Evolutionary conservation across 2,329 filamentous ascomycete genomes (phyloP).

Genomic region (Trichoderma harzianum): DNA sequence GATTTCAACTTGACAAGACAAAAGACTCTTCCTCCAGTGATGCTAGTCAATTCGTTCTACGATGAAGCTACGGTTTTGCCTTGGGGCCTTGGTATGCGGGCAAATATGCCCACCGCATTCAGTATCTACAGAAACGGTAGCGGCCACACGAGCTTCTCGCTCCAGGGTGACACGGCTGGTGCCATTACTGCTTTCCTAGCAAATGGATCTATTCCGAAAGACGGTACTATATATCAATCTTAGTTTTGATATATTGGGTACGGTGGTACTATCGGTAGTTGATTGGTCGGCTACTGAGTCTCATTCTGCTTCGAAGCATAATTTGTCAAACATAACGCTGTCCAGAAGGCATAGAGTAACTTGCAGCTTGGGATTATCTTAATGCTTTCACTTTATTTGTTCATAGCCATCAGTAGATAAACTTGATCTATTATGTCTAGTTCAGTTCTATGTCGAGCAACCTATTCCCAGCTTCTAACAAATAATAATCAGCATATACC

Average conservation of each 20-base stretch:
- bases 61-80: too few species aligned
- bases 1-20: too few species aligned
- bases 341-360: background rate
- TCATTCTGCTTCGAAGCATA: background rate
- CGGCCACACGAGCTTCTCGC: too few species aligned
- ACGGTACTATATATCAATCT: too few species aligned
- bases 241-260: background rate
- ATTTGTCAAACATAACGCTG: background rate
- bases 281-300: background rate
- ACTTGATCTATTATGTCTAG: background rate
- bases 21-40: too few species aligned
- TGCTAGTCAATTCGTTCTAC: too few species aligned
- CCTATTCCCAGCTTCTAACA: conserved; percentile 19
- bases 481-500: conserved; percentile 21
- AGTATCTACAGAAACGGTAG: too few species aligned
- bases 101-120: too few species aligned
- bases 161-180: too few species aligned
- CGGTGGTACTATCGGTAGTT: background rate
- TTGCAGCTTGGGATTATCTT: background rate
- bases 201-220: too few species aligned
- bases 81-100: too few species aligned
- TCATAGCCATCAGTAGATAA: background rate
- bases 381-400: background rate
- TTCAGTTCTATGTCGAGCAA: conserved; percentile 6
- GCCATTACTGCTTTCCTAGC: too few species aligned